Evolutionary conservation across 805 yeast species (phyloP), one percentile per base, ranked within the genome.

Genomic region (Saturnispora ahearnii): DNA sequence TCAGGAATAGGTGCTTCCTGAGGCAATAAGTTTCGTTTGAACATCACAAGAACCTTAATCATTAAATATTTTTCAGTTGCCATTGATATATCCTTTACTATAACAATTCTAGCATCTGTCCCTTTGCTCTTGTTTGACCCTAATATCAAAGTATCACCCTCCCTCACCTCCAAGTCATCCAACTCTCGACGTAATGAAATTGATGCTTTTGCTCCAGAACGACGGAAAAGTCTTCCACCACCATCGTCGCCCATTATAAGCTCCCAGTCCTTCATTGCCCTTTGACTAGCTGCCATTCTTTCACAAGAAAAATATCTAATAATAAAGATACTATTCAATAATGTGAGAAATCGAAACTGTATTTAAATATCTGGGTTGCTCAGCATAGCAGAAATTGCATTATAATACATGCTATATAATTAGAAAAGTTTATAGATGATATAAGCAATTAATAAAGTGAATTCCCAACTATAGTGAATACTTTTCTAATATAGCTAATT

Each of bases 91-190:
- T 78, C 81, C 45, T 71, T 72, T 13, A 83, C 67, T 33, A 81
- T 55, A 6, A 73, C 81, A 2, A 78, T 65, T 41, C 68, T 73
- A 1, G 73, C 65, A 1, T 60, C 54, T 2, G 9, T 24, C 1
- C 8, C 13, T 22, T 11, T 13, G 1, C 63, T 62, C 1, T 61
- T 64, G 0, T 53, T 59, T 4, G 64, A 65, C 48, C 67, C 68
- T 11, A 76, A 66, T 8, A 79, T 59, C 0, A 82, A 58, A 36
- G 76, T 66, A 53, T 78, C 82, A 3, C 89, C 89, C 9, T 70
- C 69, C 26, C 68, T 67, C 21, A 83, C 55, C 43, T 69, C 73
- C 34, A 79, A 53, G 3, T 71, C 76, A 61, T 79, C 86, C 0
- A 55, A 58, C 9, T 63, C 70, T 51, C 82, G 65, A 49, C 62